Conservation (phyloP, 2,329 filamentous ascomycete species). For the Exophiala oligosperma region DNA sequence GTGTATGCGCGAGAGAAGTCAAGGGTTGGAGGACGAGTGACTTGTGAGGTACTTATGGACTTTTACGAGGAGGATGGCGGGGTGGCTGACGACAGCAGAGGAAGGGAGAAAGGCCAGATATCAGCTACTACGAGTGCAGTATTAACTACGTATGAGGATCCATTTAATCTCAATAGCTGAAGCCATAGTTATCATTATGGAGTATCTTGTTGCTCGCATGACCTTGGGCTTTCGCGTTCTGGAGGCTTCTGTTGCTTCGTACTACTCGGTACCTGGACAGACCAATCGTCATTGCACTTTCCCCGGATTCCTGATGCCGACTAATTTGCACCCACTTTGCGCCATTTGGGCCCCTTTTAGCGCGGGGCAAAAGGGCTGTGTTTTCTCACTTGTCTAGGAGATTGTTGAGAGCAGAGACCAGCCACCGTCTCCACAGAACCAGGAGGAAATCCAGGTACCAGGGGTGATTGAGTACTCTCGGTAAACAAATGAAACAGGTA, state of each 20-base stretch:
- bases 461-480: background rate
- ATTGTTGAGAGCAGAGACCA: background rate
- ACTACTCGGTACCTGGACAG: no score
- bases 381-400: no score
- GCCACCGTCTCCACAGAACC: background rate
- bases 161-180: background rate
- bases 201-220: constrained; percentile 21
- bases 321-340: constrained; percentile 1
- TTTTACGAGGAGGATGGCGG: background rate
- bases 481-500: no score
- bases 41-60: background rate
- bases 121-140: background rate
- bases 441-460: background rate
- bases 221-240: constrained; percentile 13
- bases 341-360: constrained; percentile 9
- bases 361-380: constrained; percentile 14
- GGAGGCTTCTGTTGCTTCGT: constrained; percentile 8
- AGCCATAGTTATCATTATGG: no score
- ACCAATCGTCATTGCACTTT: constrained; percentile 19
- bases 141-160: no score
- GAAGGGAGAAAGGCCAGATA: constrained; percentile 4
- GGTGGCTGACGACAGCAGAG: background rate
- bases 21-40: constrained; percentile 3
- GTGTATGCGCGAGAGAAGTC: background rate
- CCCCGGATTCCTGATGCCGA: constrained; percentile 21